Evolutionary conservation across 1,284 basidiomycete genomes (phyloP).

Genomic region (Cryptococcus sp.): DNA sequence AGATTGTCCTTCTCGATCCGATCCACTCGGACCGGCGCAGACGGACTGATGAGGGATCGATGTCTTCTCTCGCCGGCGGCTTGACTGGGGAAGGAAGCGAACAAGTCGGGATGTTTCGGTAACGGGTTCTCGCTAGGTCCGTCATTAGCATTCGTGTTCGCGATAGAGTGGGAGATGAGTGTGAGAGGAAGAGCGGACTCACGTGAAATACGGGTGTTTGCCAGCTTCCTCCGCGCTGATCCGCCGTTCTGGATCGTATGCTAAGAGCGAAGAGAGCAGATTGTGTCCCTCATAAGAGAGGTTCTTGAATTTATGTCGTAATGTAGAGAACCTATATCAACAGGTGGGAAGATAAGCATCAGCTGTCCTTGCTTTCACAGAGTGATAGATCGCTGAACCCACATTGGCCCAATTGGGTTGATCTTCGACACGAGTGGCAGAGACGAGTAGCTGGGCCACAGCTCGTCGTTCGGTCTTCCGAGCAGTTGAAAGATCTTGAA

Average conservation of each 20-base stretch:
- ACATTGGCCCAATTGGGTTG: conserved; percentile 68
- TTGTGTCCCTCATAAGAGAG: conserved; percentile 82
- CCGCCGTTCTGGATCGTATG: conserved; percentile 83
- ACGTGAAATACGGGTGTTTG: conserved; percentile 91
- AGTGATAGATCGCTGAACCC: conserved; percentile 12
- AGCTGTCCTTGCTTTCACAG: conserved; percentile 1
- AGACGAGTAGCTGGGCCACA: conserved; percentile 81
- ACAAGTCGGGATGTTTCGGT: conserved; percentile 96
- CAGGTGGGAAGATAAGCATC: conserved; percentile 3
- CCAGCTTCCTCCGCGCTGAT: conserved; percentile 86
- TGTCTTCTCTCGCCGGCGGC: conserved; percentile 84
- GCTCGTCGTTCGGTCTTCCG: conserved; percentile 78
- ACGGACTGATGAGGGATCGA: conserved; percentile 44
- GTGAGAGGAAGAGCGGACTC: conserved; percentile 35
- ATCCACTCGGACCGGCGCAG: conserved; percentile 40
- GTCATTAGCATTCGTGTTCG: too few species aligned
- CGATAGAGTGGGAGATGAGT: neutral
- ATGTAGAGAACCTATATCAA: conserved; percentile 53
- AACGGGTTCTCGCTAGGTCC: conserved; percentile 77
- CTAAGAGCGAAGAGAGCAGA: conserved; percentile 76
- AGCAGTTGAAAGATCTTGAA: conserved; percentile 78
- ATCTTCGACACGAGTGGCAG: conserved; percentile 80
- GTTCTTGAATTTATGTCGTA: conserved; percentile 67
- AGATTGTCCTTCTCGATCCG: conserved; percentile 30
- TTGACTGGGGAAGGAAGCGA: conserved; percentile 91